Evolutionary conservation across 345 rosid genomes (phyloP), one percentile per base, ranked within the genome.

Genomic region (Rhodamnia rubescens): DNA sequence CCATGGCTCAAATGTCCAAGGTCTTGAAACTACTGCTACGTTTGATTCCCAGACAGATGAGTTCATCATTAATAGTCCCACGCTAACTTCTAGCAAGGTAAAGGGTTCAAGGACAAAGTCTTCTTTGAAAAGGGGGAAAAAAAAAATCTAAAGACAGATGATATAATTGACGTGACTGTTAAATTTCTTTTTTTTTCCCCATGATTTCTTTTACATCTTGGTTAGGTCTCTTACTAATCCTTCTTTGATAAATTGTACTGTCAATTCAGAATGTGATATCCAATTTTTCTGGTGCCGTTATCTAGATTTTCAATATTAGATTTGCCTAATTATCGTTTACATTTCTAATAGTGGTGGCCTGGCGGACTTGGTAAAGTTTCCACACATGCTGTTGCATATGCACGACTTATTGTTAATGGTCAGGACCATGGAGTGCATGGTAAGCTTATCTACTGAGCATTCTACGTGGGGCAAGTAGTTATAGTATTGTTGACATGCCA

Each of bases 1-100:
- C 85, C 99, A 98, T 88, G 99, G 99, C 86, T 98, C 99, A 51
- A 98, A 98, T 84, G 99, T 98, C 85, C 99, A 98, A 91, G 99
- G 99, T 18, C 98, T 96, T 84, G 99, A 98, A 90, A 98, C 99
- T 36, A 96, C 98, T 55, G 99, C 99, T 58, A 98, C 99, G 2
- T 98, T 95, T 92, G 99, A 98, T 91, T 96, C 93, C 82, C 82
- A 93, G 91, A 94, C 96, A 0, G 99, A 98, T 89, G 99, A 98
- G 86, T 98, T 96, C 87, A 91, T 95, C 12, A 87, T 96, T 84
- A 89, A 98, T 86, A 96, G 98, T 89, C 99, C 99, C 9, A 98
- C 99, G 40, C 89, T 95, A 88, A 98, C 99, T 86, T 95, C 99
- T 44, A 90, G 95, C 89, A 98, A 96, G 90, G 99, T 96, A 87